Evolutionary conservation across 352 stramenopile genomes (phyloP).

Genomic region (Pythium pyrilobum): DNA sequence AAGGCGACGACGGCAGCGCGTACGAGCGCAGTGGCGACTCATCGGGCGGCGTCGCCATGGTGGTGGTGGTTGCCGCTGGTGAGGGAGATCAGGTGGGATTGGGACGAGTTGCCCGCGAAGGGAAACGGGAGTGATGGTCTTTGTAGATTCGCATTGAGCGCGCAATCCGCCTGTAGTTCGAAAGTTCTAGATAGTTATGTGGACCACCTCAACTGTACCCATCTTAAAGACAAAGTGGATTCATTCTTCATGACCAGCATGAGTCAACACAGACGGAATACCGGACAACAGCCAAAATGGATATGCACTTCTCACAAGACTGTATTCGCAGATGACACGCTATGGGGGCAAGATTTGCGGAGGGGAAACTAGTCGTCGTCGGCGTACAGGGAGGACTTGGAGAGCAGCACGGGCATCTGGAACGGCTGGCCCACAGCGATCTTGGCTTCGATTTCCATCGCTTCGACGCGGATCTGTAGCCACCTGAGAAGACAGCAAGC

Average conservation of each 20-base stretch:
- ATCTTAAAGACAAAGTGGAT: background rate
- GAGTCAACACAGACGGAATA: too few species aligned
- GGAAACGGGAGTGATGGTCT: constrained; percentile 19
- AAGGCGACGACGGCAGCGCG: constrained; percentile 57
- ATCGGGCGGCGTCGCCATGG: constrained; percentile 7
- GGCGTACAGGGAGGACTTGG: constrained; percentile 83
- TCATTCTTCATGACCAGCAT: constrained; percentile 7
- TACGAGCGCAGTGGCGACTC: constrained; percentile 44
- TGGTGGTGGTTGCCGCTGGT: too few species aligned
- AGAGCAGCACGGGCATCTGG: constrained; percentile 79
- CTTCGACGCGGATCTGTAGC: constrained; percentile 81
- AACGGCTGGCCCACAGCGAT: constrained; percentile 74
- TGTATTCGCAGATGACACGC: background rate
- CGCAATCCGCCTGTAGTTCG: background rate
- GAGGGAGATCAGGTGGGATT: too few species aligned
- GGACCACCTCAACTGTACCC: constrained; percentile 15
- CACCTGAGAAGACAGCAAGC: constrained; percentile 38
- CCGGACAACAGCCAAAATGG: too few species aligned
- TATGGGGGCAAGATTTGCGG: too few species aligned
- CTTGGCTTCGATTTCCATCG: constrained; percentile 81
- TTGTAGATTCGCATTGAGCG: background rate
- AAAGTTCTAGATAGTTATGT: constrained; percentile 23
- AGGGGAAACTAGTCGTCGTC: constrained; percentile 68
- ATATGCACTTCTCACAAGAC: background rate
- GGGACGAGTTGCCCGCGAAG: too few species aligned